Evolutionary conservation across 2,329 filamentous ascomycete genomes (phyloP).

Genomic region (Aureobasidium subglaciale): DNA sequence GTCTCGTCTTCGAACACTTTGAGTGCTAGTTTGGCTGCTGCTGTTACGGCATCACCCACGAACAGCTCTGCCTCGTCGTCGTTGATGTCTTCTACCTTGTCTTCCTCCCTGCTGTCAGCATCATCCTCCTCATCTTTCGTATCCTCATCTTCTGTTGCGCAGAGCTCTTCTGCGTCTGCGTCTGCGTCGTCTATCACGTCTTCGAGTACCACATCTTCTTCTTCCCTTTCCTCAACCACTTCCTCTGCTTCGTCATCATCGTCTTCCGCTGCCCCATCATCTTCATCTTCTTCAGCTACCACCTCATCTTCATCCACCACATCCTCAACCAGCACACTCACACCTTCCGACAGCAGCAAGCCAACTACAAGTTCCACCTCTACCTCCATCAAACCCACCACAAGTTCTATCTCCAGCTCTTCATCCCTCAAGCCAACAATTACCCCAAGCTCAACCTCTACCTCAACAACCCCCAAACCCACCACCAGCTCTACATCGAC

Average conservation of each 20-base stretch:
- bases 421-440: too few relatives aligned
- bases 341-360: neutral
- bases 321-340: slow-evolving; percentile 11
- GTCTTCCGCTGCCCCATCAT: neutral
- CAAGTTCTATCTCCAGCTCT: neutral
- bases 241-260: neutral
- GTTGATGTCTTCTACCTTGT: neutral
- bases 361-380: neutral
- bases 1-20: neutral
- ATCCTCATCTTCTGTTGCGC: too few relatives aligned
- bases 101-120: too few relatives aligned
- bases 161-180: neutral
- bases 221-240: neutral
- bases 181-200: neutral
- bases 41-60: neutral
- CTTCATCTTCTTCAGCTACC: neutral
- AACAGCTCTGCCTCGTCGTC: neutral
- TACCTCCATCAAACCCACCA: neutral
- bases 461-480: too few relatives aligned
- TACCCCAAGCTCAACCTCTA: too few relatives aligned
- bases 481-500: neutral
- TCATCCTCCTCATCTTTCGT: too few relatives aligned
- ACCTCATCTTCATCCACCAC: neutral
- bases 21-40: neutral
- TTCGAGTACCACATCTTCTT: neutral